Evolutionary conservation across 495 filamentous ascomycete species (phyloP), one percentile per base, ranked within the genome.

Genomic region (Tuber melanosporum): DNA sequence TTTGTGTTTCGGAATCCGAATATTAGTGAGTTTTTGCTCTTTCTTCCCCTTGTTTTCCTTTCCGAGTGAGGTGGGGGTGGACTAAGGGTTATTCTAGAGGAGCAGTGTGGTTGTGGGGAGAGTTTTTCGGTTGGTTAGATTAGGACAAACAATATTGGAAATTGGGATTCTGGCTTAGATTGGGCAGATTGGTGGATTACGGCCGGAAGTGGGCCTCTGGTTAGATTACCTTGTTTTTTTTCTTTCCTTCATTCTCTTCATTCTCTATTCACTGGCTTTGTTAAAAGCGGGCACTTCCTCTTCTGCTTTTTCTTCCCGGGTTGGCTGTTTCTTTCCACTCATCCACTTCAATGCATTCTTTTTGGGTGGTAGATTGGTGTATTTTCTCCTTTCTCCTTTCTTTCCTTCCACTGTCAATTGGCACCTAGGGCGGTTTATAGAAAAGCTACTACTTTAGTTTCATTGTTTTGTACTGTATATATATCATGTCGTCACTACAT

Each of bases 1-100:
- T 99, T 99, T 86, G 90, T 97, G 77, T 99, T 99, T 85, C 89
- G 89, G 83, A 99, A 99, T 85, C 95, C 95, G 45, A 99, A 99
- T 84, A 98, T 98, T 82, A 98, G 94, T 97, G 85, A 89, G 95
- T 91, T 39, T 42, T 74, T 52, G 81, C 66, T 41, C 66, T 19
- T 42, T 72, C 45, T 72, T 14, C 66, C 47, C 45, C 62, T 46
- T 71, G 5, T 70, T 42, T 57, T 57, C 22, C n/a, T n/a, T n/a
- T 8, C 1, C 42, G 0, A 26, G 2, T 0, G 72, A 17, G 41
- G 52, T 70, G 8, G 45, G 66, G 82, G 77, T 86, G 89, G 84
- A 89, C 84, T 19, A 5, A 62, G 14, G 45, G 20, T 46, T 14
- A 62, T 62, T 0, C 74, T 72, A 98, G 95, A 97, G 90, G 95